Conservation (phyloP, 1,284 basidiomycete species). For the Ganoderma boninense region DNA sequence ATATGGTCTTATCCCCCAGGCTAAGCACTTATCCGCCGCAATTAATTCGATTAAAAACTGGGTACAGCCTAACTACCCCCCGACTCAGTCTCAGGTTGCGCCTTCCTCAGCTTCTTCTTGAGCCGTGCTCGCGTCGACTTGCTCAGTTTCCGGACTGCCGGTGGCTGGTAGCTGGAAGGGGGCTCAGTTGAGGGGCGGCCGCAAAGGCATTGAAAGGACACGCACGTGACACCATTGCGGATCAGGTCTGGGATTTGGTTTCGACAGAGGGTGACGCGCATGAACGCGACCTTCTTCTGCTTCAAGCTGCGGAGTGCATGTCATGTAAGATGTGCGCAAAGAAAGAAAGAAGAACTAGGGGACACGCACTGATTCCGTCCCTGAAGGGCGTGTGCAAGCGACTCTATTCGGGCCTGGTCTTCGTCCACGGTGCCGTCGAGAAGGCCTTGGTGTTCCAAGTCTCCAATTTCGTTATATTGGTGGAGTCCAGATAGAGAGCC, state of each 20-base stretch:
- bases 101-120: constrained; percentile 54
- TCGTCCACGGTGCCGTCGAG: constrained; percentile 30
- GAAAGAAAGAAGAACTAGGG: not conserved
- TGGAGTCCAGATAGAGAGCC: constrained; percentile 59
- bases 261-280: constrained; percentile 76
- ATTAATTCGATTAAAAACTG: not conserved
- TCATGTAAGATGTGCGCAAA: not conserved
- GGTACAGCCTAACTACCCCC: not conserved
- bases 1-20: constrained; percentile 16
- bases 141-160: constrained; percentile 58
- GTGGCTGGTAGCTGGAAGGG: constrained; percentile 61
- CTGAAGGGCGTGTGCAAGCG: constrained; percentile 48
- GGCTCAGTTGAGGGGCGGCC: not conserved
- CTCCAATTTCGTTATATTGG: constrained; percentile 83
- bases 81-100: constrained; percentile 5
- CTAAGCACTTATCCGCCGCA: not conserved
- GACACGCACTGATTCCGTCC: constrained; percentile 67
- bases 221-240: constrained; percentile 61
- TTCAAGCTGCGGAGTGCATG: constrained; percentile 54
- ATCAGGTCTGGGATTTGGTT: constrained; percentile 54
- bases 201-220: constrained; percentile 7
- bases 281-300: constrained; percentile 73
- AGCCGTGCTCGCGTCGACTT: constrained; percentile 66
- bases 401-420: constrained; percentile 46
- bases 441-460: constrained; percentile 53